These are phyloP conservation scores for Talinum fruticosum DNA, from an alignment of 148 eudicot genomes.

Conservation along the genomic window DNA sequence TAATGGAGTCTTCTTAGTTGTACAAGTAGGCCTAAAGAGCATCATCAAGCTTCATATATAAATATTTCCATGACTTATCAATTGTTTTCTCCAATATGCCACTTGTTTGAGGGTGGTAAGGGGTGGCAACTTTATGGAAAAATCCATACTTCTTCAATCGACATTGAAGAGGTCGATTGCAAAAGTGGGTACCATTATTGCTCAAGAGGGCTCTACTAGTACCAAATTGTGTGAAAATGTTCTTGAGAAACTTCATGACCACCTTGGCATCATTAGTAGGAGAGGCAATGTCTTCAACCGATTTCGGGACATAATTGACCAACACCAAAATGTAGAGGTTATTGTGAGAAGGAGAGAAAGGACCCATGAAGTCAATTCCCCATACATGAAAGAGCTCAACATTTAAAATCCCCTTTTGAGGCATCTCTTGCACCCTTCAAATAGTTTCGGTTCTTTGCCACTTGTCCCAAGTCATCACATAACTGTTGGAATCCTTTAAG, in stretches of 20 bases:
- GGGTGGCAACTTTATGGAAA: not conserved
- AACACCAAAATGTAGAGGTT: not conserved
- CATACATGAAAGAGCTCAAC: not conserved
- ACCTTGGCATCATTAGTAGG: not conserved
- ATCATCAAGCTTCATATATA: not conserved
- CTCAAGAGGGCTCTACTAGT: not conserved
- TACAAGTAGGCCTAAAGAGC: not conserved
- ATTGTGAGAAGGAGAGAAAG: conserved; percentile 4
- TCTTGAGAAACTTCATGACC: not conserved
- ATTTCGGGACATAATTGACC: conserved; percentile 6
- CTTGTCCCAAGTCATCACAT: not conserved
- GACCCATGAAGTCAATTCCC: not conserved
- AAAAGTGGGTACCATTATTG: conserved; percentile 7
- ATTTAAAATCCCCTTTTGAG: not conserved
- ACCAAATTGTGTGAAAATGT: not conserved
- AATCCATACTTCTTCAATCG: not conserved
- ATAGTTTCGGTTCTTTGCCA: not conserved
- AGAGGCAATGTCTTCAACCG: conserved; percentile 10
- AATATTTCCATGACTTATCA: not conserved
- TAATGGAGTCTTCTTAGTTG: not conserved
- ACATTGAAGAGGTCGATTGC: not conserved
- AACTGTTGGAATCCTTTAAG: not conserved
- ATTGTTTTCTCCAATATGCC: not conserved
- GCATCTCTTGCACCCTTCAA: too few relatives aligned
- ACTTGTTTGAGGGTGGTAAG: conserved; percentile 14